Percentiles rank a stretch among this genome's conserved stretches.
phyloP scores from a whole-genome alignment of 2,329 filamentous ascomycete species.

The Fusarium keratoplasticum region DNA sequence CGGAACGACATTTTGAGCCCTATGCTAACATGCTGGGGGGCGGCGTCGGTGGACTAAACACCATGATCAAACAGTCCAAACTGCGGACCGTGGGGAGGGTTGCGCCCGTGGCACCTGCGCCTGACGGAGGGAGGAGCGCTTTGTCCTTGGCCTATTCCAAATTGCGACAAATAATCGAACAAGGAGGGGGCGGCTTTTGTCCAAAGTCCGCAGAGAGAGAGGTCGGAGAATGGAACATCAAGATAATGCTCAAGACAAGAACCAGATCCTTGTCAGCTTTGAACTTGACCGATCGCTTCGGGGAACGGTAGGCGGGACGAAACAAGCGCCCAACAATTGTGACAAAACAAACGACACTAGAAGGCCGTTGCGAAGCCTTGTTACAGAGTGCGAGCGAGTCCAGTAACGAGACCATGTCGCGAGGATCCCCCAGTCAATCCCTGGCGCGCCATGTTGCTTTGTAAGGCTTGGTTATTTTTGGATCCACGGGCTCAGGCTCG shows the following conservation, averaged over 20 bases:
- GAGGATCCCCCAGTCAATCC: conserved; percentile 2
- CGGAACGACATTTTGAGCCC: neutral
- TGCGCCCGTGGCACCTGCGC: neutral
- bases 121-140: neutral
- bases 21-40: neutral
- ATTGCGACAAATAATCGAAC: neutral
- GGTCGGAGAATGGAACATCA: neutral
- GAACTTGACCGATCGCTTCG: neutral
- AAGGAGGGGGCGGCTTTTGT: neutral
- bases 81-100: neutral
- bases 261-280: conserved; percentile 11
- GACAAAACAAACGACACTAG: neutral
- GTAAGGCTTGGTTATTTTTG: conserved; percentile 7
- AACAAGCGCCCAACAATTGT: conserved; percentile 27
- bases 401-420: neutral
- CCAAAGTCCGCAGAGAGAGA: neutral
- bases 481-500: neutral
- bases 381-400: conserved; percentile 6
- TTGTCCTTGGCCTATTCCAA: neutral
- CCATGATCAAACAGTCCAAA: neutral
- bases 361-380: conserved; percentile 5
- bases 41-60: neutral
- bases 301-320: conserved; percentile 10
- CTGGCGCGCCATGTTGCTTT: neutral
- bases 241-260: neutral